These are phyloP conservation scores for Huntiella decipiens DNA, from an alignment of 2,329 filamentous ascomycete genomes.

Conservation along the genomic window DNA sequence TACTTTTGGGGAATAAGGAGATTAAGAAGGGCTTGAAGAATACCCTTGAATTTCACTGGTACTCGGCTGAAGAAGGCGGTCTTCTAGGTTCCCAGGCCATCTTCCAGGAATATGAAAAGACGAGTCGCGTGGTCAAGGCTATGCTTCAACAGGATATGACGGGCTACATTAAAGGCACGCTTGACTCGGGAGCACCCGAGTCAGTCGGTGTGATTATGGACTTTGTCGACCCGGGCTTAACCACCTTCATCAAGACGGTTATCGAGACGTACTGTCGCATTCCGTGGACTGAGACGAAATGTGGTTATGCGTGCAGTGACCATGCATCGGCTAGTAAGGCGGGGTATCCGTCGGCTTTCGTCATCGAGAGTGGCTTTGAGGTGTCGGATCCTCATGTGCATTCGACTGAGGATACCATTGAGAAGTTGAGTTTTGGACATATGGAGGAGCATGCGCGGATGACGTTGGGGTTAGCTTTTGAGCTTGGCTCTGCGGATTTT, in stretches of 20 bases:
- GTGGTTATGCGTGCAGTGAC: slow-evolving; percentile 68
- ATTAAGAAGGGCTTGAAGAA: slow-evolving; percentile 56
- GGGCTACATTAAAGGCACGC: slow-evolving; percentile 64
- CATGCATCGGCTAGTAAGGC: slow-evolving; percentile 49
- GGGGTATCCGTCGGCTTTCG: slow-evolving; percentile 46
- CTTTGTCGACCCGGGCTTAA: slow-evolving; percentile 66
- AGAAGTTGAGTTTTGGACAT: slow-evolving; percentile 47
- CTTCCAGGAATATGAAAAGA: slow-evolving; percentile 61
- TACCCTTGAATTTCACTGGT: slow-evolving; percentile 94
- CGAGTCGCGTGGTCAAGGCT: slow-evolving; percentile 61
- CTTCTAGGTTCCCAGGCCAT: slow-evolving; percentile 77
- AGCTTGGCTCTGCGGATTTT: slow-evolving; percentile 47
- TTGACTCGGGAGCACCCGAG: slow-evolving; percentile 67
- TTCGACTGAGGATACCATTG: slow-evolving; percentile 50
- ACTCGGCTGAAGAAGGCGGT: slow-evolving; percentile 76
- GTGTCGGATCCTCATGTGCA: slow-evolving; percentile 53
- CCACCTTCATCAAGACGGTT: slow-evolving; percentile 76
- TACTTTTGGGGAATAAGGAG: slow-evolving; percentile 53
- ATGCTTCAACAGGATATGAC: slow-evolving; percentile 99
- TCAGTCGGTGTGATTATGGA: slow-evolving; percentile 85
- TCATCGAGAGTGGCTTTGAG: slow-evolving; percentile 42
- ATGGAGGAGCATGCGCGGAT: slow-evolving; percentile 43
- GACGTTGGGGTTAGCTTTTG: slow-evolving; percentile 28
- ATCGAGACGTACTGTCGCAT: slow-evolving; percentile 79
- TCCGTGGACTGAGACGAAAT: slow-evolving; percentile 71